Evolutionary conservation across 768 basidiomycete genomes (phyloP).

Genomic region (Porpolomopsis calyptriformis): DNA sequence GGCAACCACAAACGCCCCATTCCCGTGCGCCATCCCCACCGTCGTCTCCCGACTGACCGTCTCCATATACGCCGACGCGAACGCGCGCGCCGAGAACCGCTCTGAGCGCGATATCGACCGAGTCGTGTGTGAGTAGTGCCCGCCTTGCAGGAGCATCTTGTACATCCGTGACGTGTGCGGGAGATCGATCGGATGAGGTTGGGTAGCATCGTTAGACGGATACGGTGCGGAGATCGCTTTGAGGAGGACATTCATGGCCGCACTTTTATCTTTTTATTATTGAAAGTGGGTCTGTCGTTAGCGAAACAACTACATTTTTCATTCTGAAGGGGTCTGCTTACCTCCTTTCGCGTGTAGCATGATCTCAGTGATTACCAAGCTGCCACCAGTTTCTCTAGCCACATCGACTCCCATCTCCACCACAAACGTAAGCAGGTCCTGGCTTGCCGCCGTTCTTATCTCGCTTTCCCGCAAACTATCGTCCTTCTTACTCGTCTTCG

Average conservation of each 20-base stretch:
- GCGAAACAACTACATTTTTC: too few species aligned
- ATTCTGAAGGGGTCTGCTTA: too few species aligned
- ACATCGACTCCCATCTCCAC: conserved; percentile 49
- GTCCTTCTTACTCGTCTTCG: conserved; percentile 80
- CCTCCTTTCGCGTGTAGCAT: conserved; percentile 83
- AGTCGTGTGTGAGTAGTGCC: conserved; percentile 66
- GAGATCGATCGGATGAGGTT: conserved; percentile 65
- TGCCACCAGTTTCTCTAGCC: conserved; percentile 68
- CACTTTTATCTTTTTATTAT: conserved; percentile 65
- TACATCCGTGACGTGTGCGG: conserved; percentile 76
- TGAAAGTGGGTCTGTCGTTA: not conserved
- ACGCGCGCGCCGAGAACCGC: conserved; percentile 46
- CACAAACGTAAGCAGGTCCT: conserved; percentile 62
- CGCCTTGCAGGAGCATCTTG: conserved; percentile 85
- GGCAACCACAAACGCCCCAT: conserved; percentile 67
- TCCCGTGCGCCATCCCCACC: conserved; percentile 44
- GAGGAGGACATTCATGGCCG: conserved; percentile 51
- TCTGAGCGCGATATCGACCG: conserved; percentile 41
- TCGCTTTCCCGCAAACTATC: conserved; percentile 52
- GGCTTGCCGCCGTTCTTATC: conserved; percentile 62
- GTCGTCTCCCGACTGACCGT: conserved; percentile 42
- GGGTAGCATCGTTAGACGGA: conserved; percentile 38
- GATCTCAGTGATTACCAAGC: conserved; percentile 67
- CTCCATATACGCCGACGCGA: conserved; percentile 49
- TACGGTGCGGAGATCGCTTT: conserved; percentile 44